Conservation (phyloP, 2,329 filamentous ascomycete species). For the Parasarocladium wereldwijsianum region DNA sequence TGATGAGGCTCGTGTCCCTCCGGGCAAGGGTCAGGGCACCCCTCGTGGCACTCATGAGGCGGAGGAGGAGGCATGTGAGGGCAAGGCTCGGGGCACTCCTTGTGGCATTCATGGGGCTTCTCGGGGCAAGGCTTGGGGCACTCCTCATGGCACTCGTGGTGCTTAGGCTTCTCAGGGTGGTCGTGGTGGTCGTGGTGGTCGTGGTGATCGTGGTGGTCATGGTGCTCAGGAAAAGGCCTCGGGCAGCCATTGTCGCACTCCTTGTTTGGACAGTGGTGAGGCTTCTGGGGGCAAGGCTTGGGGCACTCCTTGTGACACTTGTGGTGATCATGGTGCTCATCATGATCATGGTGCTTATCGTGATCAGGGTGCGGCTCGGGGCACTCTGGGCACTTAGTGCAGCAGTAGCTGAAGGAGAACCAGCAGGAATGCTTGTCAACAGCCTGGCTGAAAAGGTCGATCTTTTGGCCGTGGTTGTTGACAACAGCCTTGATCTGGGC, state of each 20-base stretch:
- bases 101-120: not conserved
- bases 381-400: constrained; percentile 9
- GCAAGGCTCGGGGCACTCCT: constrained; percentile 1
- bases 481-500: constrained; percentile 1
- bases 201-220: not conserved
- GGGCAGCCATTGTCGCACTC: not conserved
- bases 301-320: not conserved
- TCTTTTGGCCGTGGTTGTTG: constrained; percentile 7
- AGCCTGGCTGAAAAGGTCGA: constrained; percentile 12
- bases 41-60: not conserved
- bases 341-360: constrained; percentile 1
- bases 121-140: not conserved
- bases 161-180: too few species aligned
- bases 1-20: too few species aligned
- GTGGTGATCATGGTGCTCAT: too few species aligned
- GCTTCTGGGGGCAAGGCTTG: not conserved
- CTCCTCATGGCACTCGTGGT: too few species aligned
- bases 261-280: not conserved
- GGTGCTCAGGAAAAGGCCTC: too few species aligned
- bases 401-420: constrained; percentile 14
- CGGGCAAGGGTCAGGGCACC: not conserved
- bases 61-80: not conserved
- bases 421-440: constrained; percentile 10
- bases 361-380: constrained; percentile 2
- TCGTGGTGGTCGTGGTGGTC: constrained; percentile 2